phyloP scores from a whole-genome alignment of 106 monocot species.

The Hemerocallis citrina region DNA sequence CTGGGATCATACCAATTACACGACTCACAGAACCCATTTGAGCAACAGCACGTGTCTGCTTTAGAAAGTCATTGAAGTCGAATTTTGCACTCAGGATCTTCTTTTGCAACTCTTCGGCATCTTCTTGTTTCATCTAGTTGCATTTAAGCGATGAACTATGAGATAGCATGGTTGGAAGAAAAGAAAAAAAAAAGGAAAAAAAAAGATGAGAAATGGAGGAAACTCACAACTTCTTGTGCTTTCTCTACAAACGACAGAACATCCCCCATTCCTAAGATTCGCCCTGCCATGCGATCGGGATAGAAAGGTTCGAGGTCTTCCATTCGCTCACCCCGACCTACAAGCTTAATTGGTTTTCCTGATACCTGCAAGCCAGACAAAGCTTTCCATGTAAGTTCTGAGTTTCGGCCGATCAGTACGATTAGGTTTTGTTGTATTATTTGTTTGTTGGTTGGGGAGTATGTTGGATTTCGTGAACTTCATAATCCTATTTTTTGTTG shows the following conservation, averaged over 20 bases:
- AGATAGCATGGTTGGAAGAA: background rate
- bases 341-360: constrained; percentile 92
- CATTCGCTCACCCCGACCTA: constrained; percentile 79
- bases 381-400: no score
- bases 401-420: no score
- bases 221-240: constrained; percentile 90
- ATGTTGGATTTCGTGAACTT: no score
- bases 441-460: no score
- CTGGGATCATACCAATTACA: constrained; percentile 91
- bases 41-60: constrained; percentile 87
- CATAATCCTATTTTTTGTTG: no score
- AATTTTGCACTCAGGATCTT: constrained; percentile 93
- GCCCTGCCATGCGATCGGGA: constrained; percentile 87
- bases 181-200: constrained; percentile 5
- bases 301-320: constrained; percentile 91
- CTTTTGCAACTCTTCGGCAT: constrained; percentile 84
- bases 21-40: constrained; percentile 87
- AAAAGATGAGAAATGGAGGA: background rate
- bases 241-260: constrained; percentile 93
- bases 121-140: constrained; percentile 76
- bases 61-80: constrained; percentile 86
- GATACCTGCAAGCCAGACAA: constrained; percentile 43
- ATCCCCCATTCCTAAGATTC: constrained; percentile 92
- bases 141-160: background rate
- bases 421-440: no score